phyloP scores from a whole-genome alignment of 148 eudicot species.

The Camellia lanceoleosa region DNA sequence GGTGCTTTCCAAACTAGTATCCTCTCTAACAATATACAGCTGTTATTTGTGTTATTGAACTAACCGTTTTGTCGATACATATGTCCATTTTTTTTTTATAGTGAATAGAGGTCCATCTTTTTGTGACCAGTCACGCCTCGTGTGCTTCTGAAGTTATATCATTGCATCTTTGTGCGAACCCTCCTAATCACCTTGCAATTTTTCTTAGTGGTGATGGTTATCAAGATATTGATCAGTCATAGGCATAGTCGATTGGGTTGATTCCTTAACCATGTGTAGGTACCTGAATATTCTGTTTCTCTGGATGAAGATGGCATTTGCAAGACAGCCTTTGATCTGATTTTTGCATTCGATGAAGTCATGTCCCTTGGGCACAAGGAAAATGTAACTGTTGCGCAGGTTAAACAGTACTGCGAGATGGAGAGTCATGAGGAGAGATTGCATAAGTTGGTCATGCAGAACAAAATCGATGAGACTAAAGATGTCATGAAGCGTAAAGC shows the following conservation, averaged over 20 bases:
- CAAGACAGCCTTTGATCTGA: constrained; percentile 85
- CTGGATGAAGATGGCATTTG: constrained; percentile 92
- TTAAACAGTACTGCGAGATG: constrained; percentile 98
- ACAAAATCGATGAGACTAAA: constrained; percentile 94
- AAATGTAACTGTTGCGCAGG: constrained; percentile 87
- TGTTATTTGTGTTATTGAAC: background rate
- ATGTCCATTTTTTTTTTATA: background rate
- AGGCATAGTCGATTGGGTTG: background rate
- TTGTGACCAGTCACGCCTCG: background rate
- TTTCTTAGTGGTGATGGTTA: background rate
- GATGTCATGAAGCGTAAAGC: constrained; percentile 98
- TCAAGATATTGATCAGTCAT: background rate
- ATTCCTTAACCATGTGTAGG: constrained; percentile 63
- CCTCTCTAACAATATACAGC: constrained; percentile 26
- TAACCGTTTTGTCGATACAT: background rate
- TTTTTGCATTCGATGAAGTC: constrained; percentile 93
- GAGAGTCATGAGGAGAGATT: constrained; percentile 98
- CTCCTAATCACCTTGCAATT: background rate
- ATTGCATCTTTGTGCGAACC: background rate
- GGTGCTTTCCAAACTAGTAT: constrained; percentile 94
- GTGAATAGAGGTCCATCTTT: background rate
- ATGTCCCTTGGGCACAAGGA: constrained; percentile 96
- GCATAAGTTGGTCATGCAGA: constrained; percentile 87
- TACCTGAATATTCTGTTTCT: constrained; percentile 79
- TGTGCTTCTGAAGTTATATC: background rate